A percentile compares a stretch with the other conserved stretches of the same genome.
These are phyloP conservation scores for Triticum timopheevii DNA, from an alignment of 176 grass and related monocot species.

Conservation along the genomic window DNA sequence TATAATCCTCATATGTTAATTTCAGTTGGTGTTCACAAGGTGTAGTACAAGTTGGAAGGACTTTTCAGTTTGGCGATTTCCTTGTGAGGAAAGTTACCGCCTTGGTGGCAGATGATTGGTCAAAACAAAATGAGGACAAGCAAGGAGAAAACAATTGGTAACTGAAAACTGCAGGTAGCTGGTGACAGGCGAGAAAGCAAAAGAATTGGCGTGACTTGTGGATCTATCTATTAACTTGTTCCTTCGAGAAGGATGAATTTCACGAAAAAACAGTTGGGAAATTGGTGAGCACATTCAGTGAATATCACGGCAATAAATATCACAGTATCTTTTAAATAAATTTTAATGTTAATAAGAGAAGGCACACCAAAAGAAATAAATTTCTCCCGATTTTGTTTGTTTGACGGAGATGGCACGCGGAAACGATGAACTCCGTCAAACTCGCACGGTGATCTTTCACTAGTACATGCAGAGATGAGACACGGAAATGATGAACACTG, in stretches of 20 bases:
- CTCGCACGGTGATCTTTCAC: neutral
- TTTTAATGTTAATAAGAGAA: no score
- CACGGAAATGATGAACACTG: neutral
- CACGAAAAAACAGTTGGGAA: neutral
- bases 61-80: conserved; percentile 6
- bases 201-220: neutral
- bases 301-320: no score
- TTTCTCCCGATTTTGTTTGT: no score
- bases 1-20: neutral
- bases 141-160: neutral
- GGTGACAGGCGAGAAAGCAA: neutral
- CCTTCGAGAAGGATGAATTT: neutral
- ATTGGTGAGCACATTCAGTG: neutral
- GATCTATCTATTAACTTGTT: neutral
- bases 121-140: neutral
- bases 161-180: neutral
- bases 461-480: no score
- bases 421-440: neutral
- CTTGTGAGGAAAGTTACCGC: neutral
- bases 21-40: neutral
- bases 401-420: no score
- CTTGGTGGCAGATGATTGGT: neutral
- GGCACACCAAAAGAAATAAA: no score
- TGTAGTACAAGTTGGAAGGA: neutral
- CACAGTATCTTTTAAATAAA: no score